phyloP scores from a whole-genome alignment of 805 yeast genomes.

The Hanseniaspora vineae region DNA sequence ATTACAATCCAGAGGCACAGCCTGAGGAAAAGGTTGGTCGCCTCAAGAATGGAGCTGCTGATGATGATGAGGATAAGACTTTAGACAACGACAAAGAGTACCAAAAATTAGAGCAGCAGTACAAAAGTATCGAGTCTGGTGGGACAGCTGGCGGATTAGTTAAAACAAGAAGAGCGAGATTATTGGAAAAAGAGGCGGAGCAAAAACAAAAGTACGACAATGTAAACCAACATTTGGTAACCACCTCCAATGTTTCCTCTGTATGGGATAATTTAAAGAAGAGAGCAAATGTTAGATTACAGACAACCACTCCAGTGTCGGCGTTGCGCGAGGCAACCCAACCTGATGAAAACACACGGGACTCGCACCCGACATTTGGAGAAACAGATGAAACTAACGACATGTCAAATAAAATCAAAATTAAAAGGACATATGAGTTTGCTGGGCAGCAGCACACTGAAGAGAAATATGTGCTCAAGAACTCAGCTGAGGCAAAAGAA shows the following conservation, averaged over 20 bases:
- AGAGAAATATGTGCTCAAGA: slow-evolving; percentile 59
- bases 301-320: slow-evolving; percentile 8
- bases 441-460: slow-evolving; percentile 79
- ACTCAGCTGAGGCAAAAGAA: slow-evolving; percentile 81
- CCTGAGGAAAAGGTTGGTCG: background rate
- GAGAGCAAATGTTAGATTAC: slow-evolving; percentile 23
- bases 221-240: slow-evolving; percentile 15
- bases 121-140: background rate
- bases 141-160: slow-evolving; percentile 42
- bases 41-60: background rate
- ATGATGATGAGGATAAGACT: background rate
- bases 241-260: slow-evolving; percentile 13
- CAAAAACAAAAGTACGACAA: slow-evolving; percentile 21
- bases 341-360: background rate
- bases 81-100: slow-evolving; percentile 4
- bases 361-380: background rate
- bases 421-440: slow-evolving; percentile 69
- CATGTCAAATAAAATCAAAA: slow-evolving; percentile 41
- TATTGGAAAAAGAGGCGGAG: slow-evolving; percentile 25
- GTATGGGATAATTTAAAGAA: slow-evolving; percentile 44
- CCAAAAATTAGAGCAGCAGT: background rate
- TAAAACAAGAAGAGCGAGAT: slow-evolving; percentile 55
- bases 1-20: slow-evolving; percentile 3
- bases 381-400: slow-evolving; percentile 12
- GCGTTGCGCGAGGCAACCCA: background rate